Evolutionary conservation across 1,284 basidiomycete genomes (phyloP).

Genomic region (Boletus sp.): DNA sequence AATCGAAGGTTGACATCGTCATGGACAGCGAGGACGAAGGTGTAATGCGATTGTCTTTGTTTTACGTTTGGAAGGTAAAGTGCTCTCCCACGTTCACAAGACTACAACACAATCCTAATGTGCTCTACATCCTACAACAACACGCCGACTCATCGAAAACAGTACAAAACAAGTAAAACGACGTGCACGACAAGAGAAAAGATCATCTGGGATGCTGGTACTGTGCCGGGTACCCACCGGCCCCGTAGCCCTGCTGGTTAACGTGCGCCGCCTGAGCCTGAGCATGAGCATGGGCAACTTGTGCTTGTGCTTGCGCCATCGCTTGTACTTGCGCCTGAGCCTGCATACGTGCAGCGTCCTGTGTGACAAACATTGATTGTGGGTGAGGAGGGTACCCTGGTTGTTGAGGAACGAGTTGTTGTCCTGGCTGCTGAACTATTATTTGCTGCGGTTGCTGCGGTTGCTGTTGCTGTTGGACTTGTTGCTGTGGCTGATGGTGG

Average conservation of each 20-base stretch:
- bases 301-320: conserved; percentile 41
- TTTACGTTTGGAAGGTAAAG: conserved; percentile 8
- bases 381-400: conserved; percentile 42
- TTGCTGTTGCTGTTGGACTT: conserved; percentile 37
- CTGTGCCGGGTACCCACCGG: conserved; percentile 30
- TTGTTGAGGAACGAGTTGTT: conserved; percentile 31
- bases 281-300: conserved; percentile 39
- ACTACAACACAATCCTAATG: background rate
- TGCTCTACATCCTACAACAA: conserved; percentile 6
- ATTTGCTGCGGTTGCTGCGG: conserved; percentile 39
- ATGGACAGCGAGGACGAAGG: conserved; percentile 10
- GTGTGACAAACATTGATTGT: conserved; percentile 33
- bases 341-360: conserved; percentile 39
- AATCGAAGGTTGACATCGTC: conserved; percentile 68
- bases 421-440: conserved; percentile 40
- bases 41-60: background rate
- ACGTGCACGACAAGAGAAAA: background rate
- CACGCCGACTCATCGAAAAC: conserved; percentile 5
- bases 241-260: conserved; percentile 29
- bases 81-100: conserved; percentile 28
- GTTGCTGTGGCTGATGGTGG: conserved; percentile 44
- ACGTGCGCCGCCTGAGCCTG: conserved; percentile 33
- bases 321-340: conserved; percentile 40
- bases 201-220: conserved; percentile 34
- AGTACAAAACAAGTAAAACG: conserved; percentile 14